Evolutionary conservation across 1,139 yeast species (phyloP), one percentile per base, ranked within the genome.

Genomic region (Saccharomyces hybrid): DNA sequence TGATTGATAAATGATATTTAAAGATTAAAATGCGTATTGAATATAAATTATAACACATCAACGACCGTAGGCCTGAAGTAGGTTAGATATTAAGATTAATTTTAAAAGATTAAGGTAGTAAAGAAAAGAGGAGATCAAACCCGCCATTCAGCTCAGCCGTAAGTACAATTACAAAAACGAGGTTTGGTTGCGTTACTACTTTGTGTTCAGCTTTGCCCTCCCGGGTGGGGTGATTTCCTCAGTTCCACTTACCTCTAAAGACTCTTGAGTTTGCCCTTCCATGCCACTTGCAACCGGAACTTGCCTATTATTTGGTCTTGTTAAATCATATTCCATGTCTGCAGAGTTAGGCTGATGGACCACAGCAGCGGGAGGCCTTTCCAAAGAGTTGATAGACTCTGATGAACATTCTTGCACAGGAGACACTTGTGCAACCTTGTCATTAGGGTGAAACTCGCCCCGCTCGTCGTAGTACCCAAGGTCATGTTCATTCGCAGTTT

Each of bases 391-490:
- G 11, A 9, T 21, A 19, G 26, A 38, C 11, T 38, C 44, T 38
- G 44, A 38, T 19, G 44, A 38, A 38, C n/a, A 19, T 11, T 38
- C 44, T 38, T 38, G 44, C 19, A 38, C 52, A 4, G 57, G 55
- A 8, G 56, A 50, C 21, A 51, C 53, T 7, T 28, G 32, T 31
- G 53, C 56, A 14, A 54, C 55, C 31, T 58, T 53, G 14, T 51
- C 49, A 24, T 57, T 59, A 41, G 56, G 53, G 51, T 77, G 77
- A 65, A 78, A 79, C 55, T 70, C 78, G 2, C 97, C 97, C 48
- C 76, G 71, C 32, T 73, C 73, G 68, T 88, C 96, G 65, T 88
- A 89, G 68, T 80, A 86, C 0, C 96, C 96, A 69, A 86, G 81
- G 65, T 89, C 96, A 53, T 79, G 76, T 29, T 83, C 87, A 59